Evolutionary conservation across 139 green algal species (phyloP).

Genomic region (Coelastrella sp.): DNA sequence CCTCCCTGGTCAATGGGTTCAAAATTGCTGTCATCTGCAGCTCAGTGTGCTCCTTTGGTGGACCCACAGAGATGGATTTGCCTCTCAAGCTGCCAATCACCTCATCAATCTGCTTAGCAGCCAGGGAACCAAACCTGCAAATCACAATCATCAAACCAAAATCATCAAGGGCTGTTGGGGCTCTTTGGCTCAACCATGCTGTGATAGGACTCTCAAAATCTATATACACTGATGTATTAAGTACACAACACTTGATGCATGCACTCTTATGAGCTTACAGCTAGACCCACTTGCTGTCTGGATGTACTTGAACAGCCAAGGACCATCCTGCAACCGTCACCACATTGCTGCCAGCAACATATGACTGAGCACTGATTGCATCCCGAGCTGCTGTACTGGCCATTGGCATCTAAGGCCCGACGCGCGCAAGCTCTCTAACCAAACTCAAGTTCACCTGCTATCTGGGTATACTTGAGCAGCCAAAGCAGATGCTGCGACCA

Average conservation of each 20-base stretch:
- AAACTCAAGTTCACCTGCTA: slow-evolving; percentile 14
- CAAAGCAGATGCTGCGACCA: slow-evolving; percentile 48
- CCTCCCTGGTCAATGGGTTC: slow-evolving; percentile 74
- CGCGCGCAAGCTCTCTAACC: too few relatives aligned
- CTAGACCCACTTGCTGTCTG: slow-evolving; percentile 34
- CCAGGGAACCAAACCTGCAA: slow-evolving; percentile 35
- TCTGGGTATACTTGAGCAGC: slow-evolving; percentile 50
- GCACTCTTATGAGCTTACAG: too few relatives aligned
- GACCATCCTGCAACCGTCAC: slow-evolving; percentile 50
- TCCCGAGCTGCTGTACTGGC: too few relatives aligned
- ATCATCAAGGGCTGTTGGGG: too few relatives aligned
- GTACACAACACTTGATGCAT: too few relatives aligned
- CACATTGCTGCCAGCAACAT: slow-evolving; percentile 1
- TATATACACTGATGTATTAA: too few relatives aligned
- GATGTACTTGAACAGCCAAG: slow-evolving; percentile 43
- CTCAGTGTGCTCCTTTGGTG: slow-evolving; percentile 6
- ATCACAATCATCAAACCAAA: too few relatives aligned
- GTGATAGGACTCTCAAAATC: too few relatives aligned
- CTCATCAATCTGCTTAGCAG: slow-evolving; percentile 51
- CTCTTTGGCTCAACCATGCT: too few relatives aligned
- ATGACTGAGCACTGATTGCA: too few relatives aligned
- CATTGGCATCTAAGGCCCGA: too few relatives aligned
- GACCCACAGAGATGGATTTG: neutral
- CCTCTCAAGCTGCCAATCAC: slow-evolving; percentile 29
- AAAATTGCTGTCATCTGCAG: slow-evolving; percentile 73